Base-by-base conservation (phyloP, 768 basidiomycete genomes). In the Butyriboletus loyo region DNA sequence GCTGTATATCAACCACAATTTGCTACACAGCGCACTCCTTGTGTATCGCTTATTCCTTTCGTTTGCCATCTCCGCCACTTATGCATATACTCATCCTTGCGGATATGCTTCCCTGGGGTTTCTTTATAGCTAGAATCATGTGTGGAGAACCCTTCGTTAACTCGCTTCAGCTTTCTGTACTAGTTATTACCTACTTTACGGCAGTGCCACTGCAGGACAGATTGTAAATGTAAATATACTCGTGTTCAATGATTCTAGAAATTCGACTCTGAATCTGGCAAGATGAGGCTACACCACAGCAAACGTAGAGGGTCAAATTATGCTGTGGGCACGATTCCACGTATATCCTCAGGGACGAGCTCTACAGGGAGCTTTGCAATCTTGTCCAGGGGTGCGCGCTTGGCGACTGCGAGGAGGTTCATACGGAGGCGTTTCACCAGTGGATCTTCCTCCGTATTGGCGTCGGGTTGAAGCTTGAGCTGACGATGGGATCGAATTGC, bases 401-500 rank as follows among this genome's bases (percentile, higher is more conserved):
- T 88, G 51, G 86, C 85, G 32, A 92, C 73, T 2, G 87, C 87
- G 27, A 91, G 75, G 24, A 91, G 72, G 63, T 88, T 90, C 56
- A 90, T 72, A 35, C 89, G 78, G 45, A 90, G 71, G 47, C 82
- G 78, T 49, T 79, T 77, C 60, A 84, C 42, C 17, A 73, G 58
- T 3, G 78, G 74, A 49, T 84, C 80, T 62, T 86, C 85, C 19
- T 57, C 58, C 37, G 9, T 11, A 7, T 41, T 43, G 7, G 22
- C 50, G 0, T 50, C 49, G 32, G 56, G n/a, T 6, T 48, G 57
- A 14, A 14, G 1, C 24, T 49, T 36, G 31, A 41, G 36, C 21
- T 17, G 51, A 34, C 37, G 25, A 6, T 3, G 19, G 1, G 38
- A 9, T 46, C 9, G 44, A 31, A 0, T 19, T 11, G 17, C 1